Conservation (phyloP, 768 basidiomycete species). For the Rhizopogon roseolus region DNA sequence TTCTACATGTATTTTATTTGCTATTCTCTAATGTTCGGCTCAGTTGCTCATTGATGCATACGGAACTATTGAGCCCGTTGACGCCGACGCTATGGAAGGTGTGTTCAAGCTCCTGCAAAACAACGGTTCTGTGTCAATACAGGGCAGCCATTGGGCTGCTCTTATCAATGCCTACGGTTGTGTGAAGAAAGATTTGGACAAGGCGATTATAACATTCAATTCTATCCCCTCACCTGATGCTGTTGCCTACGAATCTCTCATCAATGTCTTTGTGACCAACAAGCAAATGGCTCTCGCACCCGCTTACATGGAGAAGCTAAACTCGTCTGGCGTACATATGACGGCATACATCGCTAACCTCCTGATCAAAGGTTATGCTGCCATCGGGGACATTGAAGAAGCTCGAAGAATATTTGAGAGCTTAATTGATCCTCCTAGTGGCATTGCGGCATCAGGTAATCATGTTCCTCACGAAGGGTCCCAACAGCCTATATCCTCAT, state of each 20-base stretch:
- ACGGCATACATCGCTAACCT: constrained; percentile 92
- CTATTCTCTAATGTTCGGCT: neutral
- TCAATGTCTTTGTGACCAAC: constrained; percentile 80
- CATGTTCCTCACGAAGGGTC: constrained; percentile 63
- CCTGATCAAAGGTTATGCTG: constrained; percentile 56
- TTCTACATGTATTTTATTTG: neutral
- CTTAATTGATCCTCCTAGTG: constrained; percentile 73
- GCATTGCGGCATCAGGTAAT: constrained; percentile 86
- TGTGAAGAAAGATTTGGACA: constrained; percentile 68
- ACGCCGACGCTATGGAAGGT: constrained; percentile 64
- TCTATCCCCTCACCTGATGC: constrained; percentile 75
- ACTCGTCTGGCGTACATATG: constrained; percentile 64
- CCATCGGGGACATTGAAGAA: constrained; percentile 61
- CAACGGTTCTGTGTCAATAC: constrained; percentile 19
- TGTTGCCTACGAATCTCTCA: constrained; percentile 83
- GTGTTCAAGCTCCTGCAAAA: constrained; percentile 62
- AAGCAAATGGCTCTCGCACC: constrained; percentile 76
- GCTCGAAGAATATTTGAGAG: constrained; percentile 78
- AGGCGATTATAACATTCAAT: constrained; percentile 74
- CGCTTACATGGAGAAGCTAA: constrained; percentile 59
- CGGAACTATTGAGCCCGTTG: constrained; percentile 79
- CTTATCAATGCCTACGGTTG: constrained; percentile 89
- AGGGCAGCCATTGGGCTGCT: constrained; percentile 73
- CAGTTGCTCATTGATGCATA: constrained; percentile 88
- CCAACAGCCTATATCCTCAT: constrained; percentile 25